Base-by-base conservation (phyloP, 2,329 filamentous ascomycete genomes). In the Phaeosphaeriaceae sp. region DNA sequence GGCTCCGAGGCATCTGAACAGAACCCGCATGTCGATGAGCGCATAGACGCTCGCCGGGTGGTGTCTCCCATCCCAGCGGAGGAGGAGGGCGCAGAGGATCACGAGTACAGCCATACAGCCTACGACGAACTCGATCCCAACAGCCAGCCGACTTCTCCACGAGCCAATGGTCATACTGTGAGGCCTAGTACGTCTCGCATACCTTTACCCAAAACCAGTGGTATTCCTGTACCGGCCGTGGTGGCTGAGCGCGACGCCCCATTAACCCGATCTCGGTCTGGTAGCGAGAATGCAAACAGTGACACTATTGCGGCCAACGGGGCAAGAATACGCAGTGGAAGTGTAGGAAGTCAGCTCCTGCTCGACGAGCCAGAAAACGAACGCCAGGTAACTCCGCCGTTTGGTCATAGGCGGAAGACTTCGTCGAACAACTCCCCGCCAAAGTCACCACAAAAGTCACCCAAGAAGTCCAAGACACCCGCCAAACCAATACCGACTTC, bases 141-240 rank as follows among this genome's bases (percentile, higher is more conserved):
- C 23, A 71, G 68, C 46, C 69, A 76, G 7, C 65, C 70, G 23
- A 56, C 83, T 74, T 74, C 82, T 61, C 53, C 62, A 30, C 61
- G 61, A 58, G 58, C 56, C 56, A 81, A 70, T 13, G 32, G 16
- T 65, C 88, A 81, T 75, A 83, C 79, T 39, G 63, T 65, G 32
- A 66, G 77, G 47, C 76, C 77, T 23, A 77, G 83, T 76, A 77
- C 83, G 3, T 96, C 93, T 36, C 86, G 90, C 45, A 97, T 99
- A 68, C 94, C 94, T 1, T 81, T 97, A 30, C 86, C 91, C 23
- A 92, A 90, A 63, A 78, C 83, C 12, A 96, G 90, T 68, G 88
- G 89, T 2, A 82, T 85, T 16, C 91, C 92, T 9, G 87, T 95
- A 50, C 83, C 89, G 2, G 73, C 83, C 42, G 84, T 88, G 41